Base-by-base conservation (phyloP, 2,329 filamentous ascomycete species). In the Aspergillus tanneri region DNA sequence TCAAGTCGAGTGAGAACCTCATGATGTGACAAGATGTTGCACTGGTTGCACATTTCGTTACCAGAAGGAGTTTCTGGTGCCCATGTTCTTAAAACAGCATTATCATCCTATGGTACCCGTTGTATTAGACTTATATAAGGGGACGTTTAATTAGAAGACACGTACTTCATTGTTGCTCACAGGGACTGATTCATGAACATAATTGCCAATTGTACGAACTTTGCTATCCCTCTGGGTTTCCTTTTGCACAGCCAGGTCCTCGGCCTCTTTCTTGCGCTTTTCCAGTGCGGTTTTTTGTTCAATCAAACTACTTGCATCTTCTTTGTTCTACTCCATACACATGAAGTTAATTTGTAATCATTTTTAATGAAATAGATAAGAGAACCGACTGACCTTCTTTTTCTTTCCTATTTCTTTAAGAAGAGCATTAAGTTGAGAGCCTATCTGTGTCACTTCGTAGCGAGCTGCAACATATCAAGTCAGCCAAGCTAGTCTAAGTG, bases 361-460 rank as follows among this genome's bases (percentile, higher is more conserved):
- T 23, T 21, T 19, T 45, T 9, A 42, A 40, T 21, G 30, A 23
- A 6, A 28, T n/a, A 41, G 25, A 4, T 5, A 27, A 27, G 16
- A 34, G 9, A 22, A 23, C 10, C 8, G 12, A 47, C 62, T 51
- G 57, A 83, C 84, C 85, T 95, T 96, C 77, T 95, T 96, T 79
- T 92, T 95, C 63, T 82, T 77, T 14, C 88, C 90, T 66, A 97
- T 95, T 68, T 90, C 84, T 74, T 95, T 96, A 70, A 95, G 88
- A 23, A 90, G 81, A 16, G 82, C 84, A 74, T 97, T 97, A 72
- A 96, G 91, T 74, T 88, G 84, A 62, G 84, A 84, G 58, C 86
- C 87, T 59, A 93, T 81, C 69, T 95, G 89, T 16, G 85, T 89
- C 6, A 85, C 87, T 46, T 81, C 83, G 66, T 92, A 93, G 52